Conservation (phyloP, 2,329 filamentous ascomycete genomes). For the Aspergillus thermomutatus region DNA sequence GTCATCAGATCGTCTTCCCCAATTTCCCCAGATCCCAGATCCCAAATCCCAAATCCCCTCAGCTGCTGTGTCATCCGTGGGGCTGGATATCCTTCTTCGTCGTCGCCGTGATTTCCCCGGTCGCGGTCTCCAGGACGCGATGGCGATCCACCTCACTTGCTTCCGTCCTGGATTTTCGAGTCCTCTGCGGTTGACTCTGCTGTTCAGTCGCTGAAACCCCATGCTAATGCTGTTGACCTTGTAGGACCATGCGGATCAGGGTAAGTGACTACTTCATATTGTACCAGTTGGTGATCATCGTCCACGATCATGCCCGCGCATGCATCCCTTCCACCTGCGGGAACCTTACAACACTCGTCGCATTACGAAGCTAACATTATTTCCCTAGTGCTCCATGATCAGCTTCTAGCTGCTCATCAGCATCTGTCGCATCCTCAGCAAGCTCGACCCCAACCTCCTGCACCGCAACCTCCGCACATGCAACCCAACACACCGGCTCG, state of each 20-base stretch:
- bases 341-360: neutral
- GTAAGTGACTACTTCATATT: constrained; percentile 33
- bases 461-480: constrained; percentile 40
- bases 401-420: constrained; percentile 53
- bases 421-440: constrained; percentile 44
- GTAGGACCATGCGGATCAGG: constrained; percentile 45
- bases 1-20: constrained; percentile 31
- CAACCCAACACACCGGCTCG: constrained; percentile 41
- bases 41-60: neutral
- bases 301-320: neutral
- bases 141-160: neutral
- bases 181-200: neutral
- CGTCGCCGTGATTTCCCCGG: neutral
- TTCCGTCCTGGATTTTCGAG: neutral
- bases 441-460: constrained; percentile 38
- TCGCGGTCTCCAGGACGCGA: neutral
- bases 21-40: constrained; percentile 9
- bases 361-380: constrained; percentile 9
- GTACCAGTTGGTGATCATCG: neutral
- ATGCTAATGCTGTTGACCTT: constrained; percentile 6
- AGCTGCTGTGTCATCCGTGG: neutral
- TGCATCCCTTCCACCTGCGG: neutral
- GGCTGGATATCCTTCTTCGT: neutral
- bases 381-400: constrained; percentile 57
- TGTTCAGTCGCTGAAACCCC: neutral